Conservation (phyloP, 2,329 filamentous ascomycete genomes). For the Clonostachys solani region DNA sequence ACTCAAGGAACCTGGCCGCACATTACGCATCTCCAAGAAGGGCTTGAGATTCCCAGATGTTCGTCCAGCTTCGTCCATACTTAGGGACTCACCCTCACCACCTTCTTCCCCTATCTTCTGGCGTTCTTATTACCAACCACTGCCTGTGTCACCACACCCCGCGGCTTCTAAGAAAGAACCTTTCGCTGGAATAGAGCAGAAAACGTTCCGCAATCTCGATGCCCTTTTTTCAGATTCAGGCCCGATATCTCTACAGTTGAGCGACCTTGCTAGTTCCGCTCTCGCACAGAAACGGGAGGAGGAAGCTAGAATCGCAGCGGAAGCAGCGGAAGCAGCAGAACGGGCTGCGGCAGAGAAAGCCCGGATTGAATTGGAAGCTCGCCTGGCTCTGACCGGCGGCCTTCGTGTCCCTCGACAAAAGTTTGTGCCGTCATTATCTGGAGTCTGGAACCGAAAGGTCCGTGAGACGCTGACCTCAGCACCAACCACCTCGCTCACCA, state of each 20-base stretch:
- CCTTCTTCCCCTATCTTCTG: too few relatives aligned
- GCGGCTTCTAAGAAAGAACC: too few relatives aligned
- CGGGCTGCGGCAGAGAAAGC: slow-evolving; percentile 13
- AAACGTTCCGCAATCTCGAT: background rate
- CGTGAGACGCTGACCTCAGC: slow-evolving; percentile 25
- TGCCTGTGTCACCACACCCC: too few relatives aligned
- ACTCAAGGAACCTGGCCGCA: too few relatives aligned
- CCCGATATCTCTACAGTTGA: background rate
- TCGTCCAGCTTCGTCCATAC: too few relatives aligned
- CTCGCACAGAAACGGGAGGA: slow-evolving; percentile 11
- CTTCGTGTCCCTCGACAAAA: slow-evolving; percentile 18
- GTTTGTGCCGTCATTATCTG: slow-evolving; percentile 19
- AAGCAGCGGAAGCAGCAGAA: slow-evolving; percentile 13
- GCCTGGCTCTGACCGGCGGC: slow-evolving; percentile 20
- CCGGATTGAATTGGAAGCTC: slow-evolving; percentile 15
- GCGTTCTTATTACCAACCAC: too few relatives aligned
- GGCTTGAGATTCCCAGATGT: too few relatives aligned
- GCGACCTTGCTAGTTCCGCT: background rate
- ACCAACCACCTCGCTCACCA: slow-evolving; percentile 30
- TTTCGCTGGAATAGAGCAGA: slow-evolving; percentile 62
- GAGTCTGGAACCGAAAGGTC: slow-evolving; percentile 16
- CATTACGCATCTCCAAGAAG: too few relatives aligned
- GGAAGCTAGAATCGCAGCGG: slow-evolving; percentile 12
- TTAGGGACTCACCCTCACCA: too few relatives aligned
- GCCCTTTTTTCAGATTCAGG: background rate